phyloP scores from a whole-genome alignment of 345 rosid genomes.

The Eucalyptus fibrosa region DNA sequence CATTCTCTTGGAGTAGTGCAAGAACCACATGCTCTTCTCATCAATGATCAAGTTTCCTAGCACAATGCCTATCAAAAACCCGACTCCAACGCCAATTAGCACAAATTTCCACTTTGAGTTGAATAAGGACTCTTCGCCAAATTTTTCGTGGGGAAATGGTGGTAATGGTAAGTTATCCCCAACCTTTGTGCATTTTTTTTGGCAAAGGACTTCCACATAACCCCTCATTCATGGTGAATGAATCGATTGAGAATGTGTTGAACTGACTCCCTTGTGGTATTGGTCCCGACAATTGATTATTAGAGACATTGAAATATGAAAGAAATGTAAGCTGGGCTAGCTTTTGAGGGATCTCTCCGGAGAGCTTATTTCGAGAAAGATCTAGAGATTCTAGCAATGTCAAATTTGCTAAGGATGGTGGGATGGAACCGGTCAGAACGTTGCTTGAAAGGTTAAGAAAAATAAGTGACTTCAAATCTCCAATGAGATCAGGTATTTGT shows the following conservation, averaged over 20 bases:
- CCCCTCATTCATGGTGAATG: neutral
- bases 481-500: neutral
- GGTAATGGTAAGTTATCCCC: neutral
- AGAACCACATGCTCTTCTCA: too few species aligned
- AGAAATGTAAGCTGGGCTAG: neutral
- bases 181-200: neutral
- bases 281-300: neutral
- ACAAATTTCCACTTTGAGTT: neutral
- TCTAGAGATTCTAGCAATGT: neutral
- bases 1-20: fast-evolving
- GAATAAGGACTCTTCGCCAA: fast-evolving
- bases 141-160: fast-evolving
- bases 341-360: neutral
- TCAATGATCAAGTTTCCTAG: too few species aligned
- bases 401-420: neutral
- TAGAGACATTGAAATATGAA: neutral
- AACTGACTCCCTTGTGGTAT: neutral
- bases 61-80: too few species aligned
- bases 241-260: too few species aligned
- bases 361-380: neutral
- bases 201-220: neutral
- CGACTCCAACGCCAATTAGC: neutral
- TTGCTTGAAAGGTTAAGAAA: neutral
- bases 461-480: neutral
- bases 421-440: fast-evolving